Conservation (phyloP, 164 flowering plant species). For the Protea cynaroides region DNA sequence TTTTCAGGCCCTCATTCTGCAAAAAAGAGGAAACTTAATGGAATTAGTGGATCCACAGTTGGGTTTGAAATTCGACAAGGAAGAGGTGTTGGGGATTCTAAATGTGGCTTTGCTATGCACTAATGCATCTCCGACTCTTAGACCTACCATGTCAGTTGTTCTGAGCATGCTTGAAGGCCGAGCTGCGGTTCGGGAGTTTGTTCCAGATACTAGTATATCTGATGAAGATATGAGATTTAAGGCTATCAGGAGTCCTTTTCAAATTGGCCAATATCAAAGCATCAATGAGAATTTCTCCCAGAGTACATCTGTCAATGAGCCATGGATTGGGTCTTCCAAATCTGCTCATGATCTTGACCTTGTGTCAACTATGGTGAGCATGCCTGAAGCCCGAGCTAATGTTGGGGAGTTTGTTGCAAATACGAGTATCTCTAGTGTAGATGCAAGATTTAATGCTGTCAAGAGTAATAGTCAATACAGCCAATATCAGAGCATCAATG, state of each 20-base stretch:
- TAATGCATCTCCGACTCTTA: constrained; percentile 22
- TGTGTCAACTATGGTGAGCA: too few species aligned
- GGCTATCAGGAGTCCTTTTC: constrained; percentile 6
- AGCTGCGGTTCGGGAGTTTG: constrained; percentile 8
- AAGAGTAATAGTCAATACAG: too few species aligned
- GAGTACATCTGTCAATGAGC: constrained; percentile 1
- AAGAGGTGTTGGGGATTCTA: constrained; percentile 17
- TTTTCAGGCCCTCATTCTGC: constrained; percentile 16
- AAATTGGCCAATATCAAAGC: constrained; percentile 7
- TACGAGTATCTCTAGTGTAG: too few species aligned
- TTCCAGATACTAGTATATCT: constrained; percentile 6
- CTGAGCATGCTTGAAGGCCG: constrained; percentile 34
- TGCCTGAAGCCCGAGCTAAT: too few species aligned
- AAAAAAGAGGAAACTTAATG: constrained; percentile 21
- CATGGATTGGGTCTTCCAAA: background rate
- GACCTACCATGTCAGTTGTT: constrained; percentile 28
- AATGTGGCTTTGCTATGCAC: constrained; percentile 28
- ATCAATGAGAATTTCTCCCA: constrained; percentile 1
- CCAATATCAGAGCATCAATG: too few species aligned
- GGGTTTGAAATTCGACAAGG: constrained; percentile 12
- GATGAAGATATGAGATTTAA: constrained; percentile 9
- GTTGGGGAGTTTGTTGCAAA: too few species aligned
- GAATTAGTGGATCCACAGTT: constrained; percentile 27
- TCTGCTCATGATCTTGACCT: too few species aligned
- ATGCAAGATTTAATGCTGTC: too few species aligned